Evolutionary conservation across 768 basidiomycete species (phyloP).

Genomic region (Termitomyces sp.): DNA sequence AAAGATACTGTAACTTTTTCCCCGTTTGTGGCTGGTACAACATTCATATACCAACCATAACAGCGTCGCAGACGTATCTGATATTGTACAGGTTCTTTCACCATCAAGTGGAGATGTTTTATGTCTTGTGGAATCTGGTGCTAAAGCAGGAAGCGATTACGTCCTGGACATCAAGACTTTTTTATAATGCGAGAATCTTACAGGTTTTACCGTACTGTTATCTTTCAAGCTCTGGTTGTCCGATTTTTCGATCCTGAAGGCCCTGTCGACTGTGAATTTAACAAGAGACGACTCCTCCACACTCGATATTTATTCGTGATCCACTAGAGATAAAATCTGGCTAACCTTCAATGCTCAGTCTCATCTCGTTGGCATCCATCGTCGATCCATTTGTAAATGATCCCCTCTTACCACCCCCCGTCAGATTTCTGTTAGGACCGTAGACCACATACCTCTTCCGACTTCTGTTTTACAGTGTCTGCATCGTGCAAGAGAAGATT

Average conservation of each 20-base stretch:
- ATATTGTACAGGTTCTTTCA: conserved; percentile 37
- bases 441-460: conserved; percentile 13
- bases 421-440: background rate
- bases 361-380: conserved; percentile 21
- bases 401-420: conserved; percentile 9
- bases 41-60: conserved; percentile 36
- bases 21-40: conserved; percentile 41
- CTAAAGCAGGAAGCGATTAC: conserved; percentile 21
- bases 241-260: conserved; percentile 32
- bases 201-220: conserved; percentile 15
- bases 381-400: conserved; percentile 16
- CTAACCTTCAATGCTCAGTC: conserved; percentile 17
- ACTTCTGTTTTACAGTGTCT: conserved; percentile 11
- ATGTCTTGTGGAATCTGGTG: conserved; percentile 27
- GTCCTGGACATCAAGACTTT: conserved; percentile 22
- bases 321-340: conserved; percentile 27
- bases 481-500: background rate
- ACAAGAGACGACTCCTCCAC: too few species aligned
- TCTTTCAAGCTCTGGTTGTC: conserved; percentile 26
- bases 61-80: conserved; percentile 36
- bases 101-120: conserved; percentile 31
- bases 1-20: conserved; percentile 45
- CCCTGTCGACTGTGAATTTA: too few species aligned
- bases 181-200: conserved; percentile 45
- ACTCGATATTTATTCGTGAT: background rate